Percentiles rank a stretch among this genome's conserved stretches.
Conservation (phyloP, 441 rosid genomes). For the Erysimum cheiri region DNA sequence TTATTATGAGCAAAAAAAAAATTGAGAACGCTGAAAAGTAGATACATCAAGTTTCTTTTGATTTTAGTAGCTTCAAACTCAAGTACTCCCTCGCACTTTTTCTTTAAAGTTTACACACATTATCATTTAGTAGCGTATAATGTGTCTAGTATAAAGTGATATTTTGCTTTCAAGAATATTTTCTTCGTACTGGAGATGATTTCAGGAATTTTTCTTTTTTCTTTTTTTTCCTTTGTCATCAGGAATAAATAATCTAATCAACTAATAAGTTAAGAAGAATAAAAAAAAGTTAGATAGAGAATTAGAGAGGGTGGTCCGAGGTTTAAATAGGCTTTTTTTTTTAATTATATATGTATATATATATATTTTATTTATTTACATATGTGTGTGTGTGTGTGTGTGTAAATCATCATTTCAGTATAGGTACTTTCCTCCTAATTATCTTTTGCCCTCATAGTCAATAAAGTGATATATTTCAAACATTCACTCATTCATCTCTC, state of each 20-base stretch:
- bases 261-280: slow-evolving; percentile 23
- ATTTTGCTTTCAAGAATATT: slow-evolving; percentile 32
- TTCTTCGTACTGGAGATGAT: slow-evolving; percentile 21
- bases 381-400: too few species aligned
- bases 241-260: slow-evolving; percentile 8
- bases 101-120: background rate
- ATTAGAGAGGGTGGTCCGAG: slow-evolving; percentile 30
- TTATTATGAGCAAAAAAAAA: background rate
- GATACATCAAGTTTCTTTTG: background rate
- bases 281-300: slow-evolving; percentile 26
- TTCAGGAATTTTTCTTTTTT: slow-evolving; percentile 10
- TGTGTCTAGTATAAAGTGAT: slow-evolving; percentile 20
- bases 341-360: background rate
- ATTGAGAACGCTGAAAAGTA: slow-evolving; percentile 4
- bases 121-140: slow-evolving; percentile 21
- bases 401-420: background rate
- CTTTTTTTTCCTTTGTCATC: too few species aligned
- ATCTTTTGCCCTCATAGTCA: slow-evolving; percentile 19
- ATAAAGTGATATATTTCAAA: slow-evolving; percentile 33
- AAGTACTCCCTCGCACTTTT: slow-evolving; percentile 3
- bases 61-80: slow-evolving; percentile 27
- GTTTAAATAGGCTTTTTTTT: slow-evolving; percentile 1
- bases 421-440: slow-evolving; percentile 40
- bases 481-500: slow-evolving; percentile 30
- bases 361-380: background rate